These are phyloP conservation scores for Primulina tabacum DNA, from an alignment of 257 asterid genomes.

Conservation along the genomic window DNA sequence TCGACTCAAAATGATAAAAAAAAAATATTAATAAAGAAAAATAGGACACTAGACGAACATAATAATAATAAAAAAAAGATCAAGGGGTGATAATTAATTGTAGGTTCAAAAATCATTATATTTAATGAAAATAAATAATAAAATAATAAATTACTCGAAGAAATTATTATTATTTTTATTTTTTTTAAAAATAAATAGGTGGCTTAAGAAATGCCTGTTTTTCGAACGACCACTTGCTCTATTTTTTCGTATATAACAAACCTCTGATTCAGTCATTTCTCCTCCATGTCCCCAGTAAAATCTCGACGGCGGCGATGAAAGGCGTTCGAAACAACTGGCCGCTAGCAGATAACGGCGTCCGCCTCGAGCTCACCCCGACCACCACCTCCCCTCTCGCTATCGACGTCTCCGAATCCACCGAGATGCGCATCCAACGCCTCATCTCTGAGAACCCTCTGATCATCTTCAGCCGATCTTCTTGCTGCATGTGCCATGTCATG, in stretches of 20 bases:
- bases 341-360: constrained; percentile 52
- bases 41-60: too few species aligned
- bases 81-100: too few species aligned
- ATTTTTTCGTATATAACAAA: constrained; percentile 35
- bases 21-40: too few species aligned
- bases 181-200: neutral
- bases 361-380: constrained; percentile 59
- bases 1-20: too few species aligned
- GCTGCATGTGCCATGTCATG: constrained; percentile 98
- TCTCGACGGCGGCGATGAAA: constrained; percentile 47
- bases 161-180: too few species aligned
- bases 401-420: constrained; percentile 63
- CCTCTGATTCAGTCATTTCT: constrained; percentile 31
- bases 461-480: constrained; percentile 77
- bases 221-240: constrained; percentile 4
- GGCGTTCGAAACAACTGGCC: constrained; percentile 39
- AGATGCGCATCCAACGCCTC: constrained; percentile 79
- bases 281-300: constrained; percentile 33
- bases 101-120: too few species aligned
- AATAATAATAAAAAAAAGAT: too few species aligned
- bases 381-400: constrained; percentile 63
- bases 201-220: neutral
- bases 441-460: constrained; percentile 78
- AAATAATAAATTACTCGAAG: too few species aligned
- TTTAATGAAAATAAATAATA: too few species aligned